A percentile compares a stretch with the other conserved stretches of the same genome.
These are phyloP conservation scores for Rubia yunnanensis DNA, from an alignment of 257 asterid species.

Conservation along the genomic window DNA sequence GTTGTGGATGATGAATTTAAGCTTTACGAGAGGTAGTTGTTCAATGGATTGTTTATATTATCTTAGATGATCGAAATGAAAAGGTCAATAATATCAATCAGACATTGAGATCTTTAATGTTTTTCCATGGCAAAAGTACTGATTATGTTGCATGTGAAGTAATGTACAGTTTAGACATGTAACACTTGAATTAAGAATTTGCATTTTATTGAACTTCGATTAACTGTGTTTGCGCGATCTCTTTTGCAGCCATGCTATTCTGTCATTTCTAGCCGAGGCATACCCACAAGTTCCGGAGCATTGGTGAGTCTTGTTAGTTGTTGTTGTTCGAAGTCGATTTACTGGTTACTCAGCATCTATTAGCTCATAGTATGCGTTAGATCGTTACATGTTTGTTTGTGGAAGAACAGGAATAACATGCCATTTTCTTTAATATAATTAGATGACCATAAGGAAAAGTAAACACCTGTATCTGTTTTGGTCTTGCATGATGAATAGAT, in stretches of 20 bases:
- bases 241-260: conserved; percentile 79
- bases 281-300: conserved; percentile 92
- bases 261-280: conserved; percentile 61
- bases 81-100: too few species aligned
- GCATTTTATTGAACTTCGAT: neutral
- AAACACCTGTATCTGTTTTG: neutral
- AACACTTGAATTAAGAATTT: neutral
- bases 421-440: neutral
- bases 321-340: neutral
- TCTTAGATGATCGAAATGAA: too few species aligned
- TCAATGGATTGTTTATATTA: neutral
- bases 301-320: conserved; percentile 46
- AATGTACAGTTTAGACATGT: neutral
- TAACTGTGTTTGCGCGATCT: conserved; percentile 1
- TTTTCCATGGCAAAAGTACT: neutral
- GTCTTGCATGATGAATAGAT: neutral
- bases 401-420: neutral
- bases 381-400: neutral
- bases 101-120: neutral
- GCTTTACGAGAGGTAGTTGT: conserved; percentile 72
- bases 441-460: neutral
- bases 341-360: neutral
- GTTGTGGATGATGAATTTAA: conserved; percentile 67
- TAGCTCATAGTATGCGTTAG: neutral
- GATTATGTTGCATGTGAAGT: neutral